phyloP scores from a whole-genome alignment of 2,329 filamentous ascomycete species.

The Dactylellina sp. region DNA sequence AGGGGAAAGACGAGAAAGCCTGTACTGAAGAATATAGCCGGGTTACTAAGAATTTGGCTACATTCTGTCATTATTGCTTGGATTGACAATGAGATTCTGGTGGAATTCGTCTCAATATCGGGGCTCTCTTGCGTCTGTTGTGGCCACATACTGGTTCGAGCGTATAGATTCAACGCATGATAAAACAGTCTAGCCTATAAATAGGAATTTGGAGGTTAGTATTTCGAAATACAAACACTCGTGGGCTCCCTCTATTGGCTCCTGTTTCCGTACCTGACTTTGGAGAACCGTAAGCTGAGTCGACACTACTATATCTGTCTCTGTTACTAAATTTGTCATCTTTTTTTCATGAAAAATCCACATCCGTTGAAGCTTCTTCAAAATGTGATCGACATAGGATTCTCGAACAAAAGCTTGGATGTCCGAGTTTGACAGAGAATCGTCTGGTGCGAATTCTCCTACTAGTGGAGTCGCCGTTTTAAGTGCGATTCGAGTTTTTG shows the following conservation, averaged over 20 bases:
- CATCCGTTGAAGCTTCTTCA: slow-evolving; percentile 41
- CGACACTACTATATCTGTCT: slow-evolving; percentile 41
- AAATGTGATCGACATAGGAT: slow-evolving; percentile 44
- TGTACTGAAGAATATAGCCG: slow-evolving; percentile 64
- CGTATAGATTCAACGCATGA: slow-evolving; percentile 68
- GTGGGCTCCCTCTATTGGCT: slow-evolving; percentile 36
- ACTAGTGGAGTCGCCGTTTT: slow-evolving; percentile 45
- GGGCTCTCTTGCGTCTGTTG: slow-evolving; percentile 65
- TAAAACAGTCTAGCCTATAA: slow-evolving; percentile 66
- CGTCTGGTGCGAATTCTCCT: slow-evolving; percentile 56
- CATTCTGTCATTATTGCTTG: slow-evolving; percentile 62
- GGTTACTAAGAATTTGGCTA: slow-evolving; percentile 55
- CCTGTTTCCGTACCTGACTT: slow-evolving; percentile 61
- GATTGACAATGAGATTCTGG: slow-evolving; percentile 66
- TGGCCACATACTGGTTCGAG: slow-evolving; percentile 69
- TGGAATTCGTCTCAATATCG: slow-evolving; percentile 66
- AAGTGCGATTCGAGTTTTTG: slow-evolving; percentile 38
- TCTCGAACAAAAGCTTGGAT: slow-evolving; percentile 43
- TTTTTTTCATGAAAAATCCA: slow-evolving; percentile 52
- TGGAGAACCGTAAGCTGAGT: slow-evolving; percentile 61
- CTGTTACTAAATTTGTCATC: slow-evolving; percentile 56
- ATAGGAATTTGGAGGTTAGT: slow-evolving; percentile 57
- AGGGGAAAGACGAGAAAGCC: slow-evolving; percentile 68
- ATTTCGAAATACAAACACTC: slow-evolving; percentile 62
- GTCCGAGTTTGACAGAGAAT: slow-evolving; percentile 39